These are phyloP conservation scores for Penicillium rolfsii DNA, from an alignment of 2,329 filamentous ascomycete species.

Conservation along the genomic window DNA sequence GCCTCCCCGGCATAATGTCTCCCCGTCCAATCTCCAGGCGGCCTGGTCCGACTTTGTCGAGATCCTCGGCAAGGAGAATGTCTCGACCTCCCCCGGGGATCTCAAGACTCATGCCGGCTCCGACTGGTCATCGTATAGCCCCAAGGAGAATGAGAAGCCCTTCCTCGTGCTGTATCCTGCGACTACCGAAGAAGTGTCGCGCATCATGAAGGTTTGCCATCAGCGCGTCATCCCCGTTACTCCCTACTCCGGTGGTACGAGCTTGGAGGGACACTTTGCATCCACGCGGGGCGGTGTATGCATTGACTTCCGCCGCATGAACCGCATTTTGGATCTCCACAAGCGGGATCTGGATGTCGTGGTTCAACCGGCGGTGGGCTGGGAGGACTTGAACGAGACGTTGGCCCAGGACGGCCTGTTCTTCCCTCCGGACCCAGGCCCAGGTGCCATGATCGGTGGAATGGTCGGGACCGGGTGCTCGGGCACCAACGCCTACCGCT, in stretches of 20 bases:
- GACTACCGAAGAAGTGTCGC: conserved; percentile 80
- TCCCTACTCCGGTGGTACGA: conserved; percentile 84
- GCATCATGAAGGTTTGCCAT: conserved; percentile 88
- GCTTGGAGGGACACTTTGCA: conserved; percentile 85
- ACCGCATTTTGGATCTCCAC: conserved; percentile 76
- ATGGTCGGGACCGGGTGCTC: conserved; percentile 57
- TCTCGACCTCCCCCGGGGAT: conserved; percentile 61
- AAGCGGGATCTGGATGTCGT: conserved; percentile 76
- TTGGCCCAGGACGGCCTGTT: conserved; percentile 75
- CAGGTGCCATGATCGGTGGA: conserved; percentile 88
- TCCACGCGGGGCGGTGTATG: conserved; percentile 81
- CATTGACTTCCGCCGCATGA: conserved; percentile 84
- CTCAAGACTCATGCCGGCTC: conserved; percentile 62
- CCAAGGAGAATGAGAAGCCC: conserved; percentile 48
- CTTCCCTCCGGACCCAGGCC: conserved; percentile 89
- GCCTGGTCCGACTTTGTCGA: conserved; percentile 66
- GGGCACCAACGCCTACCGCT: conserved; percentile 88
- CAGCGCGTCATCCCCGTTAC: conserved; percentile 79
- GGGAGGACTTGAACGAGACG: conserved; percentile 82
- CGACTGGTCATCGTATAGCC: conserved; percentile 62
- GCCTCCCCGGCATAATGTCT: conserved; percentile 59
- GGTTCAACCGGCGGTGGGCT: conserved; percentile 80
- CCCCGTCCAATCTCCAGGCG: conserved; percentile 62
- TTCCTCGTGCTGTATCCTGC: conserved; percentile 73
- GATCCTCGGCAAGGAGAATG: conserved; percentile 65